Evolutionary conservation across 2,329 filamentous ascomycete species (phyloP).

Genomic region (Drechslerella dactyloides): DNA sequence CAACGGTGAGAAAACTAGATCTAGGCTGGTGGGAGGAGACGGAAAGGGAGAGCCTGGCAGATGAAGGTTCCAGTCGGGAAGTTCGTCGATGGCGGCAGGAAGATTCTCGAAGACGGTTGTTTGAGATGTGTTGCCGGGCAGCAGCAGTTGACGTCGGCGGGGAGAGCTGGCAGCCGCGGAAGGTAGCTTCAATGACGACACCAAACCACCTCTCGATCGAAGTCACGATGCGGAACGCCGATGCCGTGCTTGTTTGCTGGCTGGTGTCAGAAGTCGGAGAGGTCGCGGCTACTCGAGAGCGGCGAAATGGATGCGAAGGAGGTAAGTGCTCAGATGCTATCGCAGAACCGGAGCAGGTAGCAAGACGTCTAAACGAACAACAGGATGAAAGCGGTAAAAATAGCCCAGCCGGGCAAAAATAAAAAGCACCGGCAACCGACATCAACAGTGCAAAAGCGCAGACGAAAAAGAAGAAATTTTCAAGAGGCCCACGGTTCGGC

Average conservation of each 20-base stretch:
- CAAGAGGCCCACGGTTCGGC: conserved; percentile 12
- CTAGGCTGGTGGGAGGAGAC: not conserved
- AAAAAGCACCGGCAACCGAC: conserved; percentile 16
- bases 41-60: conserved; percentile 1
- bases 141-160: conserved; percentile 22
- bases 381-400: conserved; percentile 5
- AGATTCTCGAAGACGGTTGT: conserved; percentile 30
- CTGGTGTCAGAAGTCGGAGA: not conserved
- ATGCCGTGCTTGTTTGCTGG: not conserved
- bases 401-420: conserved; percentile 1
- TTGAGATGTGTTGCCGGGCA: conserved; percentile 36
- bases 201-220: not conserved
- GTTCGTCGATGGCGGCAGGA: conserved; percentile 11
- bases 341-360: not conserved
- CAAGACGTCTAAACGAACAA: not conserved
- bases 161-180: not conserved
- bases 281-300: conserved; percentile 11
- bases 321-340: not conserved
- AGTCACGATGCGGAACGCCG: no score
- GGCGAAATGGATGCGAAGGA: conserved; percentile 1
- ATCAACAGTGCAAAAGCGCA: conserved; percentile 45
- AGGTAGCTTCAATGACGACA: conserved; percentile 28
- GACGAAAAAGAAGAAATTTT: conserved; percentile 7
- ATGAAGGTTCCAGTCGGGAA: conserved; percentile 5
- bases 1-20: not conserved